Evolutionary conservation across 352 stramenopile species (phyloP), one percentile per base, ranked within the genome.

Genomic region (Pythium periplocum): DNA sequence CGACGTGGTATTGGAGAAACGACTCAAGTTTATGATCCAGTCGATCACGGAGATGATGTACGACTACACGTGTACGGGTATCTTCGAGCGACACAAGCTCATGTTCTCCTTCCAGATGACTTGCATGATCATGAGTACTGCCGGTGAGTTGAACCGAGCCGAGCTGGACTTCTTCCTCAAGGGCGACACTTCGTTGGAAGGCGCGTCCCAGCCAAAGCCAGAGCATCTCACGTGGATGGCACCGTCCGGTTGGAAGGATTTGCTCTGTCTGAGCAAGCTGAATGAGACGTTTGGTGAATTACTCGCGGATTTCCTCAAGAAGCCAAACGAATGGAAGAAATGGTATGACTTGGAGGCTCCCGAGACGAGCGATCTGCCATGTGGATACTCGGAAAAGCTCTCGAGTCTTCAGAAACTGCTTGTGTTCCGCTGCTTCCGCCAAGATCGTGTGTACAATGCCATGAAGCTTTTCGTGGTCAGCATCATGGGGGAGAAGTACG

Each of bases 41-140:
- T 91, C 83, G 9, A 94, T 97, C 52, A 98, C 90, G 0, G 76
- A 91, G 40, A 88, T 96, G 71, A 93, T 98, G 66, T 98, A 98
- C 68, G 91, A 98, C 66, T 98, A 98, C 75, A 98, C 90, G 7
- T 98, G 94, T 58, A 98, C 89, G 5, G 94, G 94, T 31, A 98
- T 98, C 58, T 98, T 98, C 46, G 94, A 98, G 77, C 82, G 90
- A n/a, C 94, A 98, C 72, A 98, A 98, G 69, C 81, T 98, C 56
- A 98, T 98, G 89, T 98, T 98, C 62, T 93, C 86, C 36, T 97
- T 98, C 66, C 91, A 98, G 66, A 96, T 98, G 84, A 97, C 93
- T 10, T 97, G 87, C 62, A 98, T 98, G 93, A 96, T 98, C 61
- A 77, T 97, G 65, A 75, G 81, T 40, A 87, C 86, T 9, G 77